Evolutionary conservation across 345 rosid species (phyloP), one percentile per base, ranked within the genome.

Genomic region (Cardamine resedifolia): DNA sequence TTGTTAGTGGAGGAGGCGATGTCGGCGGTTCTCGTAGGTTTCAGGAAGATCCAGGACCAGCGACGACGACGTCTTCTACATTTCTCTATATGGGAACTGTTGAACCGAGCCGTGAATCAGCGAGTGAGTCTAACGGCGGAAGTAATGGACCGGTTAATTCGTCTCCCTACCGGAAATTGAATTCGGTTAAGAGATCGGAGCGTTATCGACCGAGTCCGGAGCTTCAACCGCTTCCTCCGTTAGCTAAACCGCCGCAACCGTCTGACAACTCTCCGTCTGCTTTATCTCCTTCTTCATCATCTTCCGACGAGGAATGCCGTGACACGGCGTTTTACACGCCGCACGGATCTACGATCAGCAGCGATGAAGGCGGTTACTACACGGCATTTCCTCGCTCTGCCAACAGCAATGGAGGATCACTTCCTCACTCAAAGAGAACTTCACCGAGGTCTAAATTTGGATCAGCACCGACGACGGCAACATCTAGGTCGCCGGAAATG

Each of bases 151-250:
- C 72, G 52, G 87, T 79, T 14, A 86, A 84, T 52, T 74, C 70
- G 0, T 89, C 96, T 0, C 98, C 97, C 16, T 89, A 91, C 80
- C 88, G 80, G 70, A 88, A 90, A 74, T 77, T 91, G 58, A 75
- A 83, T 78, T 83, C 83, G 6, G 71, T 2, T 48, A 89, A 86
- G 81, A 81, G 88, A 80, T 89, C 96, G 6, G 98, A 94, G 45
- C 85, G 96, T 18, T 94, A 94, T 58, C 67, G 98, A 24, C 98
- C 98, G 2, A 94, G 98, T 45, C 98, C 98, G 0, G 98, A 94
- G 39, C 83, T 94, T 79, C 97, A 89, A 75, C 98, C 98, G 23
- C 83, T 94, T 47, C 97, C 98, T 1, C 98, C 91, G 30, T 66
- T 90, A 73, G 61, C 86, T 16, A 82, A 78, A 69, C 85, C 89